Evolutionary conservation across 2,329 filamentous ascomycete species (phyloP).

Genomic region (Colletotrichum liriopes): DNA sequence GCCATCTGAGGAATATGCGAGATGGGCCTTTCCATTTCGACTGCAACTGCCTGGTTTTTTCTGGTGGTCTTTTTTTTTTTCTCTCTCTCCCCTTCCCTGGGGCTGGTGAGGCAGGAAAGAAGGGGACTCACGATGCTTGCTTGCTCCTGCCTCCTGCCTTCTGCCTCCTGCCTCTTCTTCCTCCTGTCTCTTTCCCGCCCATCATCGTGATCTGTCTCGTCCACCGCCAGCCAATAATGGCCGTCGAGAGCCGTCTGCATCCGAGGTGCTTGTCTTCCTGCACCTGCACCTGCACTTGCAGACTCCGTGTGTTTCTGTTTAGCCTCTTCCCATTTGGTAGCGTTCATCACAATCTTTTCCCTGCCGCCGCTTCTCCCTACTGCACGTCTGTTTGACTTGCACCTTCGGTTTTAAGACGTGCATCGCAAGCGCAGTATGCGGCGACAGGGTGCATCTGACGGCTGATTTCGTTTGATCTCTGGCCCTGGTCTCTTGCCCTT

Average conservation of each 20-base stretch:
- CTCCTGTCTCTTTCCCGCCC: slow-evolving; percentile 7
- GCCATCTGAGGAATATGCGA: slow-evolving; percentile 29
- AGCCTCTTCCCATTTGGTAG: slow-evolving; percentile 25
- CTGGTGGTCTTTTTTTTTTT: too few species aligned
- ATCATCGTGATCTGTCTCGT: slow-evolving; percentile 16
- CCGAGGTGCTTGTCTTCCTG: slow-evolving; percentile 25
- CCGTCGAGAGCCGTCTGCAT: slow-evolving; percentile 25
- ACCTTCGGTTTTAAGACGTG: slow-evolving; percentile 33
- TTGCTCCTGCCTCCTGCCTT: slow-evolving; percentile 9
- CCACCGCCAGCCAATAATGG: slow-evolving; percentile 31
- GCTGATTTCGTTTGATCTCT: slow-evolving; percentile 30
- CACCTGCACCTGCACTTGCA: slow-evolving; percentile 3
- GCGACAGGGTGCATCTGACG: slow-evolving; percentile 28
- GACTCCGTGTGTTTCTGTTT: slow-evolving; percentile 33
- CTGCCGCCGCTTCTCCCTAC: slow-evolving; percentile 6
- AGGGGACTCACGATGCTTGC: slow-evolving; percentile 32
- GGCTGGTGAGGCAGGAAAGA: slow-evolving; percentile 22
- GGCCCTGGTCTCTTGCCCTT: background rate
- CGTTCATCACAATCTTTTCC: slow-evolving; percentile 28
- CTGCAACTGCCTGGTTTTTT: slow-evolving; percentile 20
- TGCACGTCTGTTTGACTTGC: slow-evolving; percentile 42
- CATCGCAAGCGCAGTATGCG: slow-evolving; percentile 38
- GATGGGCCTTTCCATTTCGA: slow-evolving; percentile 32
- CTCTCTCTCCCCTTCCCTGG: background rate
- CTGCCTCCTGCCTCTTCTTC: slow-evolving; percentile 13